Evolutionary conservation across 2,329 filamentous ascomycete genomes (phyloP).

Genomic region (Verruconis gallopava): DNA sequence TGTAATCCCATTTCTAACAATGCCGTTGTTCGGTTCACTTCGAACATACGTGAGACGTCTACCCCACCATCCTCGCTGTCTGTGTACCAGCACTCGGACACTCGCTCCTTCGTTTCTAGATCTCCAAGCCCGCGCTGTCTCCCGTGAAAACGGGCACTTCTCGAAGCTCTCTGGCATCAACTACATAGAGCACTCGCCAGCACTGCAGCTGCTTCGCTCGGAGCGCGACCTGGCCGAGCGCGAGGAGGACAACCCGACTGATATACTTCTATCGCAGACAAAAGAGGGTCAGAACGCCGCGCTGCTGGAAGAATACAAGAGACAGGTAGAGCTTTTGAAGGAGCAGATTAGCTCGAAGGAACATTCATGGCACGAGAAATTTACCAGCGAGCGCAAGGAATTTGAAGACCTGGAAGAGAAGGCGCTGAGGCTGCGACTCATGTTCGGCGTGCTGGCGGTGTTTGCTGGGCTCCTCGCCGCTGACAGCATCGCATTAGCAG

Average conservation of each 20-base stretch:
- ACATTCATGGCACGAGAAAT: not conserved
- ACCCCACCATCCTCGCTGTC: not conserved
- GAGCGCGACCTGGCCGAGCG: not conserved
- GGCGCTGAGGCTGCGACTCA: not conserved
- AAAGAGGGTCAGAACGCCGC: not conserved
- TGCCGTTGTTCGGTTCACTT: not conserved
- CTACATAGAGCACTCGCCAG: not conserved
- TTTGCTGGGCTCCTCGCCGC: not conserved
- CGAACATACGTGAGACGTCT: not conserved
- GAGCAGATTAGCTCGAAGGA: not conserved
- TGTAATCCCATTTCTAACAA: not conserved
- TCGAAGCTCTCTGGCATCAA: not conserved
- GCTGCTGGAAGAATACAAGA: not conserved
- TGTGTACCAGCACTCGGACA: not conserved
- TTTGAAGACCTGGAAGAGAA: not conserved
- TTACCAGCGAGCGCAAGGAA: not conserved
- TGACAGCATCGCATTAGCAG: not conserved
- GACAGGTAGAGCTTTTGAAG: not conserved
- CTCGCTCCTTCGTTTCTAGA: not conserved
- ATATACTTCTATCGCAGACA: not conserved
- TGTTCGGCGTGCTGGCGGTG: not conserved
- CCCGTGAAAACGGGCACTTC: not conserved
- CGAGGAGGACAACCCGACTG: not conserved
- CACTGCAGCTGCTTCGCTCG: not conserved
- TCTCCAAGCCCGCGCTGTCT: not conserved